phyloP scores from a whole-genome alignment of 2,329 filamentous ascomycete species.

The Aspergillus nomiae region DNA sequence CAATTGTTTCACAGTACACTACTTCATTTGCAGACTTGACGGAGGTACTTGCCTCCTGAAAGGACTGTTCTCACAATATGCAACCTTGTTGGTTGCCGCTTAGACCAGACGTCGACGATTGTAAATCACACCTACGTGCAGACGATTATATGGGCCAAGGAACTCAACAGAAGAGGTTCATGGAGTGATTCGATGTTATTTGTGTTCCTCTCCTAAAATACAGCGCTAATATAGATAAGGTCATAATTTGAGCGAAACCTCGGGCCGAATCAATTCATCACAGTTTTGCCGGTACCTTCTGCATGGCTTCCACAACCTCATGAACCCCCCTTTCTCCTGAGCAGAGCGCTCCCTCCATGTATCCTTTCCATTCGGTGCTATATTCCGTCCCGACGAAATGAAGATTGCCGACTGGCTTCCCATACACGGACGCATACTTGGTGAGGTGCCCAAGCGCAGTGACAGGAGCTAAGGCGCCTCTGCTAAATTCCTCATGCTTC shows the following conservation, averaged over 20 bases:
- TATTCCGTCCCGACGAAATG: not conserved
- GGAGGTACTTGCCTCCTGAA: no score
- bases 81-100: no score
- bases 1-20: no score
- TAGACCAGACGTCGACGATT: no score
- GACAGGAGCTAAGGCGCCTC: not conserved
- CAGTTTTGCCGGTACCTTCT: not conserved
- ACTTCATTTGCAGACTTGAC: no score
- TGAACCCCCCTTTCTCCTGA: not conserved
- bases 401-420: not conserved
- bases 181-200: not conserved
- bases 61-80: no score
- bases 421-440: not conserved
- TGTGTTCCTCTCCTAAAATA: not conserved
- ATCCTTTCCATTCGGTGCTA: not conserved
- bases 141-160: no score
- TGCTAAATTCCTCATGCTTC: not conserved
- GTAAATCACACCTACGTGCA: no score
- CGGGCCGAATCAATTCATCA: not conserved
- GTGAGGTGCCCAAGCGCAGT: not conserved
- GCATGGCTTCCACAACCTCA: not conserved
- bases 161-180: not conserved
- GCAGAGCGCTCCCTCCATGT: not conserved
- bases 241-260: not conserved
- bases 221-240: not conserved